phyloP scores from a whole-genome alignment of 805 yeast species.

The Deakozyma indianensis region DNA sequence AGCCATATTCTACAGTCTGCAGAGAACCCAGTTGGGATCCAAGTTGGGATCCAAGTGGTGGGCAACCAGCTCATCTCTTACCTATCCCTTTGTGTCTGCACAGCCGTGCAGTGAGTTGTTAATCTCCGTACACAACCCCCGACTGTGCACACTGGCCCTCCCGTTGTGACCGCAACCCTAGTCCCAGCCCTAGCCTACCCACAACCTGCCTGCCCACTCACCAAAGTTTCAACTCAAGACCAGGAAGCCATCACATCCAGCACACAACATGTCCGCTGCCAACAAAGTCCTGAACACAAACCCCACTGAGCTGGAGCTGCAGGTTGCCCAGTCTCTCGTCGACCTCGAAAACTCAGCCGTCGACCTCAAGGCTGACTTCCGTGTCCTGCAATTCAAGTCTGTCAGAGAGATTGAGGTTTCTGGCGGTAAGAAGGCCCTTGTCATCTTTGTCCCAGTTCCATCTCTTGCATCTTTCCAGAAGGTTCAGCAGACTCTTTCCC shows the following conservation, averaged over 20 bases:
- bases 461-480: constrained; percentile 82
- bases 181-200: background rate
- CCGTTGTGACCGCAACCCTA: background rate
- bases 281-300: constrained; percentile 87
- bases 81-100: too few species aligned
- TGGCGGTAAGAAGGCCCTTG: constrained; percentile 98
- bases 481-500: constrained; percentile 83
- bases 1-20: too few species aligned
- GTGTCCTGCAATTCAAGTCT: constrained; percentile 97
- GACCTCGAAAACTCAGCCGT: constrained; percentile 91
- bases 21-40: too few species aligned
- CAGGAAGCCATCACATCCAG: constrained; percentile 5
- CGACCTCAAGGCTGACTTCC: constrained; percentile 94
- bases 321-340: constrained; percentile 96
- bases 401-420: constrained; percentile 95
- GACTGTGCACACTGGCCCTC: background rate
- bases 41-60: too few species aligned
- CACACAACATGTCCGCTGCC: constrained; percentile 74
- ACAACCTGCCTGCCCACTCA: background rate
- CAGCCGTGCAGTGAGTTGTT: too few species aligned
- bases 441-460: constrained; percentile 97
- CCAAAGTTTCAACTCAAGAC: background rate
- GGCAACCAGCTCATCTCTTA: too few species aligned
- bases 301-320: constrained; percentile 97
- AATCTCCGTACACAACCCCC: too few species aligned